Conservation (phyloP, 345 rosid genomes). For the Arabidopsis suecica region DNA sequence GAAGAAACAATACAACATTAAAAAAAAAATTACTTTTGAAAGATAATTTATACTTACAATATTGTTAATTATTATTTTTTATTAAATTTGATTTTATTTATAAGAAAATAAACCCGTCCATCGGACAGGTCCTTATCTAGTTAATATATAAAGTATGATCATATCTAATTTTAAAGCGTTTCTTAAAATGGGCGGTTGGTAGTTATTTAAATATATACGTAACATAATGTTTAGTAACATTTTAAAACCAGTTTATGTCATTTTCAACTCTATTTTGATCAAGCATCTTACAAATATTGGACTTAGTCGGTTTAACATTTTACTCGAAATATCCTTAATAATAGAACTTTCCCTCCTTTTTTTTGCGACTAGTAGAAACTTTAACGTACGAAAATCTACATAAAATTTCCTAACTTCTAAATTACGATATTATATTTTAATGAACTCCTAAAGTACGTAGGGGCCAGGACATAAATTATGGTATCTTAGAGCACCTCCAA, state of each 20-base stretch:
- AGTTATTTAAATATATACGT: background rate
- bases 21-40: no score
- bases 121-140: no score
- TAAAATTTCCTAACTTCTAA: background rate
- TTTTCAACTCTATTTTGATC: background rate
- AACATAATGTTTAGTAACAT: slow-evolving; percentile 8
- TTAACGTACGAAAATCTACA: background rate
- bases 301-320: background rate
- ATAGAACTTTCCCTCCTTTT: background rate
- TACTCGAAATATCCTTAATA: background rate
- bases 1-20: no score
- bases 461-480: background rate
- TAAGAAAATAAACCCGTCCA: no score
- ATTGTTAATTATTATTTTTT: no score
- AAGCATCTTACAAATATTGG: background rate
- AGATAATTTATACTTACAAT: no score
- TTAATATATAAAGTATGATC: background rate
- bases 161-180: background rate
- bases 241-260: background rate
- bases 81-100: no score
- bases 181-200: background rate
- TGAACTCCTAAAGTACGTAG: background rate
- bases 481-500: background rate
- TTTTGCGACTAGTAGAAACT: background rate
- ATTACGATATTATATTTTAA: background rate